Evolutionary conservation across 345 rosid species (phyloP).

Genomic region (Salix udensis): DNA sequence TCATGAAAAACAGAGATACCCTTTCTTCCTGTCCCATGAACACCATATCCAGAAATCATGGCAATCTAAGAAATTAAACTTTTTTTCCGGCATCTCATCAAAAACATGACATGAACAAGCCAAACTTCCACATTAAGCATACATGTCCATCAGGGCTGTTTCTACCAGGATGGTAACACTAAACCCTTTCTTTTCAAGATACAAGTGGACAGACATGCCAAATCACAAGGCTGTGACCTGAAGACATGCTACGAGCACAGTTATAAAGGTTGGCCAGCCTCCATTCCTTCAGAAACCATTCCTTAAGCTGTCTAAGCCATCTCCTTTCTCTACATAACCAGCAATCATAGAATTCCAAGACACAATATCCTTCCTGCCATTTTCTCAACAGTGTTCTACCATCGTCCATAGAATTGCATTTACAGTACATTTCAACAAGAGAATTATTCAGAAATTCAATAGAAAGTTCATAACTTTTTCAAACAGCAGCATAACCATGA

Average conservation of each 20-base stretch:
- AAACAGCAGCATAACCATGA: constrained; percentile 20
- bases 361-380: constrained; percentile 11
- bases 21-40: constrained; percentile 25
- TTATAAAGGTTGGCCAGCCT: constrained; percentile 17
- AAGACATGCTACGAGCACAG: constrained; percentile 28
- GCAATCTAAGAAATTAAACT: constrained; percentile 16
- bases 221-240: constrained; percentile 29
- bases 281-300: constrained; percentile 25
- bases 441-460: constrained; percentile 20
- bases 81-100: no score
- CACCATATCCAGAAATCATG: constrained; percentile 28
- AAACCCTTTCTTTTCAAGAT: constrained; percentile 19
- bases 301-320: constrained; percentile 27
- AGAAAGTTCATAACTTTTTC: background rate
- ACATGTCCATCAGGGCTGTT: no score
- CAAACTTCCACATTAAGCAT: no score
- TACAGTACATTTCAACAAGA: constrained; percentile 24
- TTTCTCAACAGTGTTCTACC: constrained; percentile 23
- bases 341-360: constrained; percentile 31
- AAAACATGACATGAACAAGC: no score
- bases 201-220: constrained; percentile 29
- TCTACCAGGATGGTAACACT: background rate
- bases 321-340: background rate
- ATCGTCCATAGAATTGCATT: constrained; percentile 11
- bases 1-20: constrained; percentile 20